Evolutionary conservation across 768 basidiomycete species (phyloP), one percentile per base, ranked within the genome.

Genomic region (Serendipita indica): DNA sequence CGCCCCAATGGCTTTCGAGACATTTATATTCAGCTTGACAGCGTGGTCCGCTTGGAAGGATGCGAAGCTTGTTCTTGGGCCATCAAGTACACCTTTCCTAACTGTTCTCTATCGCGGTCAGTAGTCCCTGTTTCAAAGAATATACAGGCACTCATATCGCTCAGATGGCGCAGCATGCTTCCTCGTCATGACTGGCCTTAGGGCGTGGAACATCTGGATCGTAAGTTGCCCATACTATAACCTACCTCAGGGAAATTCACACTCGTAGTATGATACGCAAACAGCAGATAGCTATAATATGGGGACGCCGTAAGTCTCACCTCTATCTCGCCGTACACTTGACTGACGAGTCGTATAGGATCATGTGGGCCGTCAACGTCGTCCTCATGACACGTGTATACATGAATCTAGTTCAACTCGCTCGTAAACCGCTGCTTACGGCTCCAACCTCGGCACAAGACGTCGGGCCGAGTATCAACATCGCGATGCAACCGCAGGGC

Each of bases 181-280:
- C 49, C 30, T 54, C 22, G 49, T 54, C 10, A 54, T 25, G 20
- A 27, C 30, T 27, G 49, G 49, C 30, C 30, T 25, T 7, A n/a
- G 49, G 7, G n/a, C 30, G 5, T 43, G 41, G 41, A 54, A 54
- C 49, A 22, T 18, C 49, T 54, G 49, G 49, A 54, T 54, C 22
- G 49, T 54, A 30, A 54, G 49, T 54, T n/a, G n/a, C n/a, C n/a
- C n/a, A n/a, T n/a, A n/a, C n/a, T n/a, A n/a, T n/a, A n/a, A n/a
- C n/a, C n/a, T n/a, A n/a, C n/a, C n/a, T n/a, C n/a, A n/a, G n/a
- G n/a, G n/a, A n/a, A 18, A 43, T 43, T 25, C 41, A 43, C 18
- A n/a, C 41, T 18, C 18, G 27, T 25, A 43, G 41, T 43, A 43
- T n/a, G 27, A 18, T 43, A 43, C 41, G 16, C 41, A 43, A 43